A percentile compares a stretch with the other conserved stretches of the same genome.
These are phyloP conservation scores for Ceratocystiopsis sp. DNA, from an alignment of 2,329 filamentous ascomycete genomes.

Conservation along the genomic window DNA sequence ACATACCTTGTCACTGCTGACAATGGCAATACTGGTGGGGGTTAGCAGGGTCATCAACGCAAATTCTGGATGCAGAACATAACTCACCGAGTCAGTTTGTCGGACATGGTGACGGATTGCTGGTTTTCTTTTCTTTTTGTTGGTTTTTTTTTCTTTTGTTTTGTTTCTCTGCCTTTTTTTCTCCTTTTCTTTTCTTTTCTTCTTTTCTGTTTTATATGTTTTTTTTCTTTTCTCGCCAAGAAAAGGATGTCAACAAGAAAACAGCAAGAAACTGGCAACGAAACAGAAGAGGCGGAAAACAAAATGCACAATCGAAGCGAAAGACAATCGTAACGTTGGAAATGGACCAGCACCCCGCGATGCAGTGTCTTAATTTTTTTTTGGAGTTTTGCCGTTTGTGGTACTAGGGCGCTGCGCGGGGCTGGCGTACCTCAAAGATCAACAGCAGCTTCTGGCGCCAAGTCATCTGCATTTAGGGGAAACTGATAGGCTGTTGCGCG, in stretches of 20 bases:
- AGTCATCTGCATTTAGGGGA: too few relatives aligned
- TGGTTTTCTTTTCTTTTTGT: background rate
- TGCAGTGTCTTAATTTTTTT: slow-evolving; percentile 3
- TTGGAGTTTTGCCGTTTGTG: slow-evolving; percentile 6
- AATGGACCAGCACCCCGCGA: too few relatives aligned
- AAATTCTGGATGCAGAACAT: too few relatives aligned
- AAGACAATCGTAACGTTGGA: background rate
- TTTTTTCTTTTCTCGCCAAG: background rate
- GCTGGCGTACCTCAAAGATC: slow-evolving; percentile 1
- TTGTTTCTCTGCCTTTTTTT: too few relatives aligned
- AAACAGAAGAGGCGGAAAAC: background rate
- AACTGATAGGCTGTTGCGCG: too few relatives aligned
- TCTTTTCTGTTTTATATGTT: too few relatives aligned
- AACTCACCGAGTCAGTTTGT: slow-evolving; percentile 61
- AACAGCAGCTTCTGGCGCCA: too few relatives aligned
- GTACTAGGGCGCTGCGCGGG: slow-evolving; percentile 10
- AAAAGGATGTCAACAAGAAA: background rate
- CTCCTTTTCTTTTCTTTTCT: too few relatives aligned
- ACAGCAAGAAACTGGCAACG: background rate
- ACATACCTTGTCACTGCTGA: slow-evolving; percentile 87
- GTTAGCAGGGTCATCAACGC: too few relatives aligned
- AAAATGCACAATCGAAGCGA: background rate
- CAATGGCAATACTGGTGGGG: slow-evolving; percentile 77
- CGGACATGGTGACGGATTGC: slow-evolving; percentile 5
- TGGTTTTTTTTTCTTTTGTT: too few relatives aligned